These are phyloP conservation scores for Coemansia umbellata DNA, from an alignment of 192 early-diverging fungal genomes.

Conservation along the genomic window DNA sequence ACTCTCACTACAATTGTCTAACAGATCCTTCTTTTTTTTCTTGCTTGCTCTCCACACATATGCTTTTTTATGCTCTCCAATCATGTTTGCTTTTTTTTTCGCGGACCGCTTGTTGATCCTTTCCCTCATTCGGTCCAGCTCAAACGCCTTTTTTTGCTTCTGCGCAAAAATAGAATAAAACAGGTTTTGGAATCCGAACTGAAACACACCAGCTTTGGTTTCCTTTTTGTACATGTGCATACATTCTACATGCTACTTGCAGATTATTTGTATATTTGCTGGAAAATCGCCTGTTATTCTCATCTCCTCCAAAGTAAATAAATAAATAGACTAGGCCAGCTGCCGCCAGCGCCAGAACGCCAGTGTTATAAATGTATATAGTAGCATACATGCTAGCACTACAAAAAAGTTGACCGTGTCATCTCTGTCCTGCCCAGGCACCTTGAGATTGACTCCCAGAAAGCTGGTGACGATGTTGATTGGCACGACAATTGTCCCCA, in stretches of 20 bases:
- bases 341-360: conserved; percentile 50
- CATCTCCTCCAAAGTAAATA: not conserved
- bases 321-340: conserved; percentile 2
- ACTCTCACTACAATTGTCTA: not conserved
- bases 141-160: too few species aligned
- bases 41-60: not conserved
- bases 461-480: conserved; percentile 55
- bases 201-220: too few species aligned
- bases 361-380: conserved; percentile 34
- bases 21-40: not conserved
- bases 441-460: conserved; percentile 67
- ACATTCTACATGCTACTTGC: not conserved
- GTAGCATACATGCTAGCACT: conserved; percentile 38
- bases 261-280: not conserved
- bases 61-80: not conserved
- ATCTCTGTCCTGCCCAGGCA: conserved; percentile 62
- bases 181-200: not conserved
- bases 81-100: conserved; percentile 2
- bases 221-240: not conserved
- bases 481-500: conserved; percentile 48
- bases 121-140: too few species aligned
- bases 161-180: not conserved
- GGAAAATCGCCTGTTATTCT: not conserved
- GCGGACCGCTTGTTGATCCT: too few species aligned
- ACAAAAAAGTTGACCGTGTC: conserved; percentile 53